phyloP scores from a whole-genome alignment of 2,329 filamentous ascomycete species.

The Aspergillus quadricinctus region DNA sequence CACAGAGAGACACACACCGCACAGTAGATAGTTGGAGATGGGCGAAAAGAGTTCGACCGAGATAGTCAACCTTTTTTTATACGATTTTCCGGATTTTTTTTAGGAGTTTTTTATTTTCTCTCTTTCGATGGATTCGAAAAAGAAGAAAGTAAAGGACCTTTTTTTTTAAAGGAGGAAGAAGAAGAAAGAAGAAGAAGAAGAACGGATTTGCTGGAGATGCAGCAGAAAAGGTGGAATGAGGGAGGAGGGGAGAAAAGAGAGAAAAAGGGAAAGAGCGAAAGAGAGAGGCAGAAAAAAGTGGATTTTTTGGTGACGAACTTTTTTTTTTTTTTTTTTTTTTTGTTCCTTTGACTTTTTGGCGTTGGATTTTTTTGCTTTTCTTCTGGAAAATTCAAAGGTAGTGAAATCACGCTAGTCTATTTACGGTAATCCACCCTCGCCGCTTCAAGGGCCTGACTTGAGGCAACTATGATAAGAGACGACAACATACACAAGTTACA shows the following conservation, averaged over 20 bases:
- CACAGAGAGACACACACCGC: slow-evolving; percentile 30
- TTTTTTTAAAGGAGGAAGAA: slow-evolving; percentile 16
- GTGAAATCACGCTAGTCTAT: slow-evolving; percentile 18
- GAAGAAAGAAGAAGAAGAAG: slow-evolving; percentile 19
- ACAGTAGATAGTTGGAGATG: slow-evolving; percentile 21
- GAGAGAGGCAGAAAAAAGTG: slow-evolving; percentile 25
- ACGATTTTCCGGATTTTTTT: slow-evolving; percentile 40
- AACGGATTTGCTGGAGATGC: slow-evolving; percentile 15
- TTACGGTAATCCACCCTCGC: slow-evolving; percentile 9
- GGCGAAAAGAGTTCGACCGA: slow-evolving; percentile 24
- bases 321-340: slow-evolving; percentile 13
- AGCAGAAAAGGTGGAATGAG: slow-evolving; percentile 25
- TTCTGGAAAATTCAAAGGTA: slow-evolving; percentile 1
- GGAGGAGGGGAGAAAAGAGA: slow-evolving; percentile 19
- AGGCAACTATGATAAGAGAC: background rate
- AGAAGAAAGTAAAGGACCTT: slow-evolving; percentile 5
- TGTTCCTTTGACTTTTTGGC: slow-evolving; percentile 6
- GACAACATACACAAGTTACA: background rate
- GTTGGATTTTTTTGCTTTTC: background rate
- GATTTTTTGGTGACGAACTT: slow-evolving; percentile 12
- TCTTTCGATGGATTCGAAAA: slow-evolving; percentile 34
- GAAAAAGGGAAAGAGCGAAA: slow-evolving; percentile 21
- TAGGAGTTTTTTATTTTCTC: slow-evolving; percentile 26
- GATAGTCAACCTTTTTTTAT: slow-evolving; percentile 27
- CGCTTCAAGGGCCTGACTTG: slow-evolving; percentile 14